Evolutionary conservation across 257 asterid genomes (phyloP).

Genomic region (Gentiana dahurica): DNA sequence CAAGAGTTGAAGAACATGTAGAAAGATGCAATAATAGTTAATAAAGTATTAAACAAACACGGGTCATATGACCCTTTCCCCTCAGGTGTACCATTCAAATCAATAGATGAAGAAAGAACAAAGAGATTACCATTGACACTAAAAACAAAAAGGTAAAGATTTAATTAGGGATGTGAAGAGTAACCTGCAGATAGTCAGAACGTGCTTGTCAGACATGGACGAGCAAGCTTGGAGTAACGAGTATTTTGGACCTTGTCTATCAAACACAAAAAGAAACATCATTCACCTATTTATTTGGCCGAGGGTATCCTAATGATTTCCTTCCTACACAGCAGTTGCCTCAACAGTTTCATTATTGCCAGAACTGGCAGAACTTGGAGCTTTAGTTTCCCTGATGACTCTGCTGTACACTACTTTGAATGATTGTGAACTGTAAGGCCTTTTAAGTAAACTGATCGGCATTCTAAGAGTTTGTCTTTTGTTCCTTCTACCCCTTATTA

Average conservation of each 20-base stretch:
- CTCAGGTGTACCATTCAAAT: not conserved
- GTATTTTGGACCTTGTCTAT: constrained; percentile 12
- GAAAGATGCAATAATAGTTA: not conserved
- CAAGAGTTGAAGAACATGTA: constrained; percentile 1
- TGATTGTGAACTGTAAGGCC: constrained; percentile 74
- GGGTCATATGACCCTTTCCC: not conserved
- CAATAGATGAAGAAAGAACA: not conserved
- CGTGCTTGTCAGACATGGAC: constrained; percentile 16
- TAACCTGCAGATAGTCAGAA: constrained; percentile 37
- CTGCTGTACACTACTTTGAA: constrained; percentile 84
- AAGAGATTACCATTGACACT: not conserved
- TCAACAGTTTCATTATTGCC: constrained; percentile 39
- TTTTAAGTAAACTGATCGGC: constrained; percentile 87
- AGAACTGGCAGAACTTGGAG: constrained; percentile 42
- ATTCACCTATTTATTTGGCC: constrained; percentile 20
- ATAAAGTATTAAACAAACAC: not conserved
- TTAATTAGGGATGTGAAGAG: constrained; percentile 8
- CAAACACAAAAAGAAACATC: constrained; percentile 17
- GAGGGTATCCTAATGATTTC: constrained; percentile 9
- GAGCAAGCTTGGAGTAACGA: constrained; percentile 21
- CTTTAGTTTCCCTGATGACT: constrained; percentile 74
- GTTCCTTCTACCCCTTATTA: constrained; percentile 84
- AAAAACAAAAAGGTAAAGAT: not conserved
- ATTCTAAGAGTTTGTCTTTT: constrained; percentile 77
- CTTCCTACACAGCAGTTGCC: constrained; percentile 34